Conservation (phyloP, 306 rosid species). For the Quercus engelmannii region DNA sequence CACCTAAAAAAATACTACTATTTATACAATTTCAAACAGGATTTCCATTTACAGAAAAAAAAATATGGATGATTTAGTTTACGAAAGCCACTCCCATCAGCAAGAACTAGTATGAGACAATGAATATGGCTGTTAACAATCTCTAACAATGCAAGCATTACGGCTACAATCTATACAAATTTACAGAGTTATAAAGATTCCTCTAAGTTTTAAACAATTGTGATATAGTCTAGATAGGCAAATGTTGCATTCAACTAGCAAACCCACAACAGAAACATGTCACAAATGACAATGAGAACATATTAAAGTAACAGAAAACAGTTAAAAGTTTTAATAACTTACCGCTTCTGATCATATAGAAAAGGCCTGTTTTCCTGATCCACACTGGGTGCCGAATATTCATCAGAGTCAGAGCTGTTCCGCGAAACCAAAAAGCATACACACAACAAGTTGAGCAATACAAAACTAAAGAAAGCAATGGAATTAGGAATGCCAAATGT, state of each 20-base stretch:
- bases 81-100: neutral
- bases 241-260: neutral
- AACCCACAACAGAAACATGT: neutral
- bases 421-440: conserved; percentile 9
- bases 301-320: conserved; percentile 1
- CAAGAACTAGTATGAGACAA: neutral
- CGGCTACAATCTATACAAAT: neutral
- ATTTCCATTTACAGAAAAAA: neutral
- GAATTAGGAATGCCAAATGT: neutral
- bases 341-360: conserved; percentile 57
- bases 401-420: conserved; percentile 48
- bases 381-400: conserved; percentile 25
- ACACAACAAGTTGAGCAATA: conserved; percentile 1
- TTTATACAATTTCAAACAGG: neutral
- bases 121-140: neutral
- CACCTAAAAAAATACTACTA: neutral
- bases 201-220: neutral
- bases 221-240: neutral
- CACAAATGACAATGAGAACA: neutral
- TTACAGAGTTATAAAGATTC: neutral
- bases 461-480: neutral
- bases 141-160: neutral
- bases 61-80: neutral
- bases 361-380: conserved; percentile 61
- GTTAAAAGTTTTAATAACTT: conserved; percentile 16